Base-by-base conservation (phyloP, 306 rosid genomes). In the Vigna mungo region DNA sequence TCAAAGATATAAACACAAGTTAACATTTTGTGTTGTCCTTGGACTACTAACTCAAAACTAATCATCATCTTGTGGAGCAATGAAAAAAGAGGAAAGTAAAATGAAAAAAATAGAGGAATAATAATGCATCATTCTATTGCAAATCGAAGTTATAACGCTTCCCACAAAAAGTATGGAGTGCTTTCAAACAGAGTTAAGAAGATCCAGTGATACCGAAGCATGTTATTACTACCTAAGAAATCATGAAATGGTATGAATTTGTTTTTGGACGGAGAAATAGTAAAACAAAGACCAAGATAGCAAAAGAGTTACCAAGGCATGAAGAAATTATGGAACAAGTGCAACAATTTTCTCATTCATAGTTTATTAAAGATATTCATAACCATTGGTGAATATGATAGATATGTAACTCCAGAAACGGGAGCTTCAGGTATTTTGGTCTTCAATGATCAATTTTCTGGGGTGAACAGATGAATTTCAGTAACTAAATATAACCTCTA, bases 41-140 rank as follows among this genome's bases (percentile, higher is more conserved):
- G 1, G 16, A 44, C 49, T 12, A 44, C 16, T 44, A 4, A 44
- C 12, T 12, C 9, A 49, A 49, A 49, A 49, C 55, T 49, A 16
- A 51, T 51, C 21, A 51, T 51, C 23, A n/a, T n/a, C 23, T n/a
- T n/a, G 23, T 14, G 15, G 52, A 47, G n/a, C 52, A 4, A n/a
- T 49, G 53, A 51, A 20, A 37, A 53, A 14, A 63, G 17, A 21
- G 30, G 20, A 51, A 74, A 79, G 36, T 27, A 65, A 12, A 75
- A 30, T 11, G 17, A 37, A 64, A 23, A 64, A 72, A 56, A 20
- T 37, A 53, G 39, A 53, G 65, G 20, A 71, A 37, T 63, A 54
- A 20, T 36, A 14, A 52, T 21, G 25, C 65, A 9, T 54, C 51
- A 37, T 17, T n/a, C 17, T 46, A 1, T 18, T 47, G n/a, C 17